phyloP scores from a whole-genome alignment of 2,329 filamentous ascomycete species.

The Magnaporthiopsis incrustans region DNA sequence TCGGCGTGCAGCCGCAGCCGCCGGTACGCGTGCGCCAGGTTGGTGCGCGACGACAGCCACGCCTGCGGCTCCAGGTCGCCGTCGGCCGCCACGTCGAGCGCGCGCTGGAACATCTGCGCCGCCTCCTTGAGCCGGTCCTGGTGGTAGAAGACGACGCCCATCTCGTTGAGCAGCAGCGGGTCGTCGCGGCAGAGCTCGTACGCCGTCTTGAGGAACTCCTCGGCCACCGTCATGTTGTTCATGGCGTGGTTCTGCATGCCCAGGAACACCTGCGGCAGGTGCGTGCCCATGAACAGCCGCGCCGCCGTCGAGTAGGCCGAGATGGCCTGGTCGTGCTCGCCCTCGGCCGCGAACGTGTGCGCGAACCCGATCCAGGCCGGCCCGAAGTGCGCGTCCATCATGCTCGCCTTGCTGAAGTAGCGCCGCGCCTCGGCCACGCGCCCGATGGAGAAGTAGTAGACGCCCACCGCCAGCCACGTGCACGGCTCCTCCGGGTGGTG shows the following conservation, averaged over 20 bases:
- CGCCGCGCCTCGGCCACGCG: slow-evolving; percentile 84
- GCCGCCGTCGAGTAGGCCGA: slow-evolving; percentile 95
- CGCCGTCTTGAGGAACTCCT: slow-evolving; percentile 88
- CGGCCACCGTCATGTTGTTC: slow-evolving; percentile 87
- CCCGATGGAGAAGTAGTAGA: slow-evolving; percentile 85
- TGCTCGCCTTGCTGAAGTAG: slow-evolving; percentile 94
- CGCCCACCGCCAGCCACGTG: slow-evolving; percentile 88
- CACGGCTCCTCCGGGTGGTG: slow-evolving; percentile 84
- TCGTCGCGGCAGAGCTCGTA: slow-evolving; percentile 78
- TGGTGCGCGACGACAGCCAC: slow-evolving; percentile 77
- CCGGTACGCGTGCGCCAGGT: slow-evolving; percentile 81
- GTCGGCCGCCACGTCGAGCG: slow-evolving; percentile 68
- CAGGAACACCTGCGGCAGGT: slow-evolving; percentile 88
- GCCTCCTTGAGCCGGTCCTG: slow-evolving; percentile 72
- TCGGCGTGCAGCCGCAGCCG: slow-evolving; percentile 60
- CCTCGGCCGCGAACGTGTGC: slow-evolving; percentile 94
- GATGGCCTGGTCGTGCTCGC: slow-evolving; percentile 96
- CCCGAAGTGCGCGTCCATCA: slow-evolving; percentile 96
- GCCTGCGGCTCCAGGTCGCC: slow-evolving; percentile 76
- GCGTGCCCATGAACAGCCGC: slow-evolving; percentile 90
- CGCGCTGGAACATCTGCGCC: slow-evolving; percentile 66
- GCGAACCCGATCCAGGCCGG: slow-evolving; percentile 98
- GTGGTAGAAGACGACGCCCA: slow-evolving; percentile 93
- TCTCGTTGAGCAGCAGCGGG: slow-evolving; percentile 86
- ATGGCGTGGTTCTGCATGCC: slow-evolving; percentile 98